Evolutionary conservation across 1,284 basidiomycete genomes (phyloP), one percentile per base, ranked within the genome.

Genomic region (Phylloboletellus chloephorus): DNA sequence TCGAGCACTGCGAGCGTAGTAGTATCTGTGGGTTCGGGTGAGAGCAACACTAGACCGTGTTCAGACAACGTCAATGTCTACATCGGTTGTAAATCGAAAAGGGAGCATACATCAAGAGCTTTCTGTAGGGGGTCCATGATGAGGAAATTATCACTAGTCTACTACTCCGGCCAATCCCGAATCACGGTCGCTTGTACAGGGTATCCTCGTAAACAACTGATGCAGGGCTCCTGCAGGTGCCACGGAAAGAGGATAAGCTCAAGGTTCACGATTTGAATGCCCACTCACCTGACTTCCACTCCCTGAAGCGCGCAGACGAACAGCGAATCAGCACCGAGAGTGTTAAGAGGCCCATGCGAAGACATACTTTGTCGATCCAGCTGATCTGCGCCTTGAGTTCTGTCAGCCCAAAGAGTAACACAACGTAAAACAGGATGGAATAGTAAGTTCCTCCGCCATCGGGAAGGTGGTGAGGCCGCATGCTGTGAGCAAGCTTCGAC

Each of bases 321-420:
- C 5, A 9, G 2, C 3, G 1, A 21, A 24, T 53, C 1, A 53
- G 42, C 15, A 19, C 25, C 6, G 37, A 15, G 4, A 23, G 8
- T 1, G 2, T 11, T 3, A 1, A 28, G 1, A 28, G n/a, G 2
- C n/a, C 7, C 17, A 5, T 1, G 8, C n/a, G 13, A 29, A 29
- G 22, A 53, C 49, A 4, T 39, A 66, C 69, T 36, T 70, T 56
- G 37, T 71, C 67, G 4, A 37, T 47, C 67, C 68, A 71, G 6
- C 59, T 54, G n/a, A 72, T 50, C 42, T 71, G 67, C 1, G 69
- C 71, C 48, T 67, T 65, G 30, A 71, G 52, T 39, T 72, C 71
- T 0, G 70, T 69, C 24, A 68, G 44, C 3, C 71, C 69, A 39
- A 71, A 67, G 4, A 67, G 48, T 16, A 72, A 42, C 20, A 72